A percentile compares a stretch with the other conserved stretches of the same genome.
Evolutionary conservation across 148 eudicot genomes (phyloP).

Genomic region (Rhododendron henanense): DNA sequence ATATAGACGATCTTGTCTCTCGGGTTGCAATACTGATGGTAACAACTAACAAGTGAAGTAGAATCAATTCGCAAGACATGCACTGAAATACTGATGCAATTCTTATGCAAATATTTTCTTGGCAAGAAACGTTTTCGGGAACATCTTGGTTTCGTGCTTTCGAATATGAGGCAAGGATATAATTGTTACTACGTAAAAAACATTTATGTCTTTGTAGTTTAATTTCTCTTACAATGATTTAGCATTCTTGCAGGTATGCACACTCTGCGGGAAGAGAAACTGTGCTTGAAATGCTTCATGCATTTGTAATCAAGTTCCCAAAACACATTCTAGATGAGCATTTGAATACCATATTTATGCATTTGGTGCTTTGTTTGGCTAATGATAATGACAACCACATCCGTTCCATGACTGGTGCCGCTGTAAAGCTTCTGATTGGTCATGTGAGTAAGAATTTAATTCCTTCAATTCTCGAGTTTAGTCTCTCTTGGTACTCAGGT

Average conservation of each 20-base stretch:
- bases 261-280: constrained; percentile 86
- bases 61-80: constrained; percentile 54
- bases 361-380: constrained; percentile 61
- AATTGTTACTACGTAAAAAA: no score
- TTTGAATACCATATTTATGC: constrained; percentile 40
- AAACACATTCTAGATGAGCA: constrained; percentile 42
- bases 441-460: constrained; percentile 36
- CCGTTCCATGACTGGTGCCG: constrained; percentile 61
- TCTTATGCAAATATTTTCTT: constrained; percentile 65
- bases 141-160: constrained; percentile 63
- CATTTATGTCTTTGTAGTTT: not conserved
- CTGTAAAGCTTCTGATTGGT: constrained; percentile 15
- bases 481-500: no score
- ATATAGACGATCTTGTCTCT: constrained; percentile 57
- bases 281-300: constrained; percentile 81
- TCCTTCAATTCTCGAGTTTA: no score
- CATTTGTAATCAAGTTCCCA: constrained; percentile 65
- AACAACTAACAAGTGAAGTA: constrained; percentile 33
- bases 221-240: not conserved
- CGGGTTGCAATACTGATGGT: constrained; percentile 63
- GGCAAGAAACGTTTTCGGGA: constrained; percentile 49
- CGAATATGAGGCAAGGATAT: constrained; percentile 55
- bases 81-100: constrained; percentile 73
- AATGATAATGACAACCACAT: constrained; percentile 70
- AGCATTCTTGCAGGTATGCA: constrained; percentile 55